Conservation (phyloP, 495 filamentous ascomycete species). For the Aspergillus wentii region DNA sequence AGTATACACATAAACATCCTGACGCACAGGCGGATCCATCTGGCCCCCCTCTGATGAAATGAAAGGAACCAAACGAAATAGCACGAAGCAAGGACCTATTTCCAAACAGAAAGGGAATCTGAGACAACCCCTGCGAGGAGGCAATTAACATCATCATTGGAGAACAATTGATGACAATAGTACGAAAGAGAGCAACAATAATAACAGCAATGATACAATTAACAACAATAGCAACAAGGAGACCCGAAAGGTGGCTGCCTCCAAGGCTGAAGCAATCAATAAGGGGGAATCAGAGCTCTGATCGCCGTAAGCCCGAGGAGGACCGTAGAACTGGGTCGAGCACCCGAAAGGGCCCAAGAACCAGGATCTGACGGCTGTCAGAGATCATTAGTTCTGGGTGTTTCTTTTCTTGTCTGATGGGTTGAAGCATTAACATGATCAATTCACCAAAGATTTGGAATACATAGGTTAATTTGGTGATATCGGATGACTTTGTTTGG, state of each 20-base stretch:
- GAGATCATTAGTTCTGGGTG: conserved; percentile 15
- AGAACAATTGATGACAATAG: too few relatives aligned
- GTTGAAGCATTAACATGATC: too few relatives aligned
- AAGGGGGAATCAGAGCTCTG: conserved; percentile 8
- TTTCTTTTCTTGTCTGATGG: conserved; percentile 6
- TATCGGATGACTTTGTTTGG: too few relatives aligned
- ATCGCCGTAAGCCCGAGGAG: conserved; percentile 25
- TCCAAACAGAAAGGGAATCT: conserved; percentile 8
- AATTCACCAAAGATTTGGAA: too few relatives aligned
- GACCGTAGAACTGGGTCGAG: conserved; percentile 30
- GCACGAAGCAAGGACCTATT: conserved; percentile 36
- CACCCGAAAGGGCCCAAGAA: conserved; percentile 25
- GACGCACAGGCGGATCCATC: not conserved
- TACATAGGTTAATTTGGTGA: too few relatives aligned
- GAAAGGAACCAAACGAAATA: conserved; percentile 20
- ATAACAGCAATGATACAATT: too few relatives aligned
- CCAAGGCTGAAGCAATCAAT: conserved; percentile 9
- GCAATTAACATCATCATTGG: not conserved
- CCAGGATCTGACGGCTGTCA: conserved; percentile 35
- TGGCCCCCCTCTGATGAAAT: too few relatives aligned
- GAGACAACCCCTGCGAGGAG: conserved; percentile 25
- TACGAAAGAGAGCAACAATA: too few relatives aligned
- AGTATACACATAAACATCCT: not conserved
- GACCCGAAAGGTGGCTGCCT: too few relatives aligned
- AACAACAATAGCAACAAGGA: too few relatives aligned